These are phyloP conservation scores for Piper longum DNA, from an alignment of 164 flowering plant genomes.

Conservation along the genomic window DNA sequence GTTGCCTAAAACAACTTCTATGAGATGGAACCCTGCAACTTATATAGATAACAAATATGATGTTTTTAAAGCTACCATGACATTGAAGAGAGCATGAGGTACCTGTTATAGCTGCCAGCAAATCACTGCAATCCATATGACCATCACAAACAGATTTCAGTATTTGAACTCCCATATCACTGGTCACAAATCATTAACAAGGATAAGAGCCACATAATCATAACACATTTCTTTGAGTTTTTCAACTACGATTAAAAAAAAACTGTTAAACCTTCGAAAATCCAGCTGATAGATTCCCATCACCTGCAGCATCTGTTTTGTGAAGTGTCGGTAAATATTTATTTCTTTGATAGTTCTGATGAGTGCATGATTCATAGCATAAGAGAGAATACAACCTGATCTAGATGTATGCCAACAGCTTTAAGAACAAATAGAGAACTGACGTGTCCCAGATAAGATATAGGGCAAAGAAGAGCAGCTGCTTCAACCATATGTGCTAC, in stretches of 20 bases:
- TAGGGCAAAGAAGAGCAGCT: conserved; percentile 82
- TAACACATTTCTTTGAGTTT: background rate
- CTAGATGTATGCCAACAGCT: conserved; percentile 65
- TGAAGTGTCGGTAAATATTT: background rate
- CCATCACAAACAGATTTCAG: conserved; percentile 65
- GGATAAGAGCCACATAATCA: background rate
- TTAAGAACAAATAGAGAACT: conserved; percentile 51
- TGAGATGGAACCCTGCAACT: too few relatives aligned
- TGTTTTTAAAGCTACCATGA: too few relatives aligned
- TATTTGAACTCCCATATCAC: conserved; percentile 40
- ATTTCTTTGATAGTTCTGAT: conserved; percentile 3
- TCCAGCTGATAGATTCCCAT: conserved; percentile 85
- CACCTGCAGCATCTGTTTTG: conserved; percentile 48
- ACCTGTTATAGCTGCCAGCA: conserved; percentile 77
- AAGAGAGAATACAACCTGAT: conserved; percentile 33
- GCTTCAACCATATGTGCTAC: conserved; percentile 71
- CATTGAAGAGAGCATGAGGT: conserved; percentile 3
- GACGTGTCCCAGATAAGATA: conserved; percentile 74
- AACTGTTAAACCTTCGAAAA: conserved; percentile 57
- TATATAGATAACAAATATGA: too few relatives aligned
- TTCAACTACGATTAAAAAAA: conserved; percentile 5
- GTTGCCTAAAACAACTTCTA: too few relatives aligned
- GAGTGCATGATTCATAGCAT: background rate
- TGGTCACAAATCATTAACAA: conserved; percentile 16
- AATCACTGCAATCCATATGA: conserved; percentile 45